phyloP scores from a whole-genome alignment of 2,329 filamentous ascomycete genomes.

The Kalmusia sp. region DNA sequence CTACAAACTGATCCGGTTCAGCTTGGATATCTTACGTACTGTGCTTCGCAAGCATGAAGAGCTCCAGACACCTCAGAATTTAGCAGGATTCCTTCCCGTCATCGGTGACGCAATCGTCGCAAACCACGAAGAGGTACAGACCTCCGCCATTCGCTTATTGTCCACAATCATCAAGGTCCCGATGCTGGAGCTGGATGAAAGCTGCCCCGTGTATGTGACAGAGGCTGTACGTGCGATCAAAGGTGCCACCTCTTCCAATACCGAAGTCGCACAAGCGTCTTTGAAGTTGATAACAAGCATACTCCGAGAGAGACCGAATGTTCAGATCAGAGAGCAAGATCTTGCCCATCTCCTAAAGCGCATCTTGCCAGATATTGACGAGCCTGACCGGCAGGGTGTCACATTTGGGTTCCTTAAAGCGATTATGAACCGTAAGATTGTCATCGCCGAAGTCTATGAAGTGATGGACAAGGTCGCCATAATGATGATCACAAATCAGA shows the following conservation, averaged over 20 bases:
- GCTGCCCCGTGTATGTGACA: conserved; percentile 78
- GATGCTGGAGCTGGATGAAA: conserved; percentile 71
- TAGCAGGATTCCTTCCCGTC: conserved; percentile 86
- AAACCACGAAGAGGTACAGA: conserved; percentile 90
- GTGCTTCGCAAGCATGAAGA: conserved; percentile 86
- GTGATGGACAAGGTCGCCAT: conserved; percentile 80
- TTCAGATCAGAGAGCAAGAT: conserved; percentile 79
- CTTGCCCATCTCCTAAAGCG: conserved; percentile 83
- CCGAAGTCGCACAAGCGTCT: conserved; percentile 84
- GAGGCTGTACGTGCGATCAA: conserved; percentile 86
- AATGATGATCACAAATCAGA: conserved; percentile 96
- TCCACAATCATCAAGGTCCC: conserved; percentile 85
- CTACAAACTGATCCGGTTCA: conserved; percentile 87
- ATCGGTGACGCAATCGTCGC: conserved; percentile 85
- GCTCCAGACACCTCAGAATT: conserved; percentile 78
- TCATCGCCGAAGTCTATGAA: conserved; percentile 90
- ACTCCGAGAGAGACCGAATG: conserved; percentile 78
- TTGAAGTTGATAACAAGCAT: conserved; percentile 88
- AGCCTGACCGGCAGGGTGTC: conserved; percentile 89
- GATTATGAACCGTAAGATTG: conserved; percentile 82
- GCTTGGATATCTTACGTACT: conserved; percentile 83
- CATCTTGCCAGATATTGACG: conserved; percentile 86
- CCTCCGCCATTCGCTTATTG: conserved; percentile 85
- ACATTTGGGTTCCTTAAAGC: conserved; percentile 94
- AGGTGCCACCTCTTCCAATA: conserved; percentile 76